These are phyloP conservation scores for Exophiala alcalophila DNA, from an alignment of 2,329 filamentous ascomycete genomes.

Conservation along the genomic window DNA sequence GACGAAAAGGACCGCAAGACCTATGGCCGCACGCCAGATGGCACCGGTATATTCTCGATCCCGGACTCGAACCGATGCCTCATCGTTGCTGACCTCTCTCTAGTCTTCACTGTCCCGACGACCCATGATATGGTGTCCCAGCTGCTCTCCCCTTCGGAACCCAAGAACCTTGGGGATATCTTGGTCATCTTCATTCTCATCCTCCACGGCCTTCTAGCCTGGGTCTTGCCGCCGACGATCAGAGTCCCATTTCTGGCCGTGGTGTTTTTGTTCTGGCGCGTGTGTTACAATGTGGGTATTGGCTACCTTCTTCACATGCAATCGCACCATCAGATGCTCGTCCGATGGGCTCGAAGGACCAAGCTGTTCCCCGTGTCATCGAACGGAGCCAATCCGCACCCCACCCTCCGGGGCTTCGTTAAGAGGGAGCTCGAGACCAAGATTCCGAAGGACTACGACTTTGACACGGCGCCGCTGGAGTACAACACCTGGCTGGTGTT, in stretches of 20 bases:
- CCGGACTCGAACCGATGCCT: neutral
- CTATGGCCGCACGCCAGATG: conserved; percentile 85
- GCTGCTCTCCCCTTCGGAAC: conserved; percentile 86
- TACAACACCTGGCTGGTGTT: conserved; percentile 99
- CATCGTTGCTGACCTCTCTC: conserved; percentile 6
- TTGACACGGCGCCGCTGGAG: conserved; percentile 89
- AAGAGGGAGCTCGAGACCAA: conserved; percentile 92
- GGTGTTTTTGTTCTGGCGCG: conserved; percentile 88
- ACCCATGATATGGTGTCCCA: conserved; percentile 99
- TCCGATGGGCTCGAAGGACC: conserved; percentile 82
- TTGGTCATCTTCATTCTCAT: conserved; percentile 75
- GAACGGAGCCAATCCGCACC: conserved; percentile 77
- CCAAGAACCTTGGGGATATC: conserved; percentile 88
- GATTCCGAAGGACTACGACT: conserved; percentile 88
- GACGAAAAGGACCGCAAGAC: conserved; percentile 65
- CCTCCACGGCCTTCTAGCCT: conserved; percentile 70
- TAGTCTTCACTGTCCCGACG: conserved; percentile 91
- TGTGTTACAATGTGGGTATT: conserved; percentile 90
- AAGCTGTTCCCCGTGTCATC: conserved; percentile 81
- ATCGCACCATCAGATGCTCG: conserved; percentile 80
- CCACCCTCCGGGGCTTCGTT: conserved; percentile 76
- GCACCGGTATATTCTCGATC: conserved; percentile 61
- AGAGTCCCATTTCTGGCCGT: conserved; percentile 76
- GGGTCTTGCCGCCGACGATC: conserved; percentile 64
- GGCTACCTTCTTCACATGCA: conserved; percentile 84